Base-by-base conservation (phyloP, 2,329 filamentous ascomycete species). In the Stromatinia cepivora region DNA sequence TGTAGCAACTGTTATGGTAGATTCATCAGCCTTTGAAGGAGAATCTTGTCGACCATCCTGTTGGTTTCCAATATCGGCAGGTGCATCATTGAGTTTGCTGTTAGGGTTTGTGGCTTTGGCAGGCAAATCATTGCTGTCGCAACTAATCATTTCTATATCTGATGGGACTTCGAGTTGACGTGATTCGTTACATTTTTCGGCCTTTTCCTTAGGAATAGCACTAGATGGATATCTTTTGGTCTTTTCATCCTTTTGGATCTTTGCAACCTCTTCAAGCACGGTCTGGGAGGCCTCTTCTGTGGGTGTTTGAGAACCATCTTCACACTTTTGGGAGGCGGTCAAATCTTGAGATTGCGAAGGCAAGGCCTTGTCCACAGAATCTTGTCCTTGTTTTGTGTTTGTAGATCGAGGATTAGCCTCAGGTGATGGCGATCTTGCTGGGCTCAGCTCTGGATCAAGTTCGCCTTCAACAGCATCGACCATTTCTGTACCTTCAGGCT, bases 401-500 rank as follows among this genome's bases (percentile, higher is more conserved):
- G 31, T 22, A 64, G n/a, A 64, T 39, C 5, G 31, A 28, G 31
- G 34, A 42, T 13, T 9, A 39, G 15, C 34, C n/a, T 52, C 10
- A 9, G 46, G 31, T 13, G 46, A 64, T 42, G 31, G 5, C 34
- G 31, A 52, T 52, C 46, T 52, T 25, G n/a, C 4, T 39, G 54
- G 5, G 22, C 10, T 13, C 22, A 57, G 22, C 17, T 28, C 2
- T 64, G 10, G 1, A n/a, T 52, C 46, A 36, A 34, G 46, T 15
- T 63, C n/a, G 9, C n/a, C n/a, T 42, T 52, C 46, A n/a, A 64
- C 10, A 25, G 46, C 22, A 50, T 64, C 34, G 7, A 39, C 9
- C 46, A 64, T 64, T 64, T 52, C 46, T 52, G 46, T 52, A 42
- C 52, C 46, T 64, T 22, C 46, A 64, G 34, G 46, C 31, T 28